Conservation (phyloP, 192 early-diverging fungal genomes). For the Oehlia diaphana region DNA sequence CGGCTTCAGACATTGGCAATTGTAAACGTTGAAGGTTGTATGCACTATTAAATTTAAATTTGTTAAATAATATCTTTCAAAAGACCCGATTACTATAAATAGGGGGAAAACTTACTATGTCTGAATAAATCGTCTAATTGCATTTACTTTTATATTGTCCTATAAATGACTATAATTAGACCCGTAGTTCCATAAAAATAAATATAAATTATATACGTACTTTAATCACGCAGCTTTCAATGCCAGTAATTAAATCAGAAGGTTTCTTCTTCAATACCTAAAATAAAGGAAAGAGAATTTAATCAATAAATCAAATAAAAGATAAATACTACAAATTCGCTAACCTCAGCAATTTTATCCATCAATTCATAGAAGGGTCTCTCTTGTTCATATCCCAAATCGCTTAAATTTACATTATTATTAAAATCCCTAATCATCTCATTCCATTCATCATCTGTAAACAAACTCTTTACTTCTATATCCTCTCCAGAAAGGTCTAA, state of each 20-base stretch:
- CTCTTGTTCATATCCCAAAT: background rate
- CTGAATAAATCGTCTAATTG: slow-evolving; percentile 21
- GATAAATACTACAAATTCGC: background rate
- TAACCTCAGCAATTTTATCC: slow-evolving; percentile 9
- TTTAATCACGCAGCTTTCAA: slow-evolving; percentile 24
- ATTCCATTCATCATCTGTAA: slow-evolving; percentile 24
- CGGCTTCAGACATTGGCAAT: background rate
- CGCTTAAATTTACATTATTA: slow-evolving; percentile 6
- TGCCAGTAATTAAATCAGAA: slow-evolving; percentile 16
- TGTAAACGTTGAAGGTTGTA: slow-evolving; percentile 7
- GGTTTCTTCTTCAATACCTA: slow-evolving; percentile 27
- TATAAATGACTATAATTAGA: slow-evolving; percentile 24
- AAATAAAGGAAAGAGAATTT: background rate
- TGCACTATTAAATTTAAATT: slow-evolving; percentile 9
- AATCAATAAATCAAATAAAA: slow-evolving; percentile 12
- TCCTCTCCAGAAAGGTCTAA: slow-evolving; percentile 23
- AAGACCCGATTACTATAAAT: background rate
- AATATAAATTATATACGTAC: slow-evolving; percentile 17
- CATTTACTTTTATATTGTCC: slow-evolving; percentile 22
- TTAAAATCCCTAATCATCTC: slow-evolving; percentile 24
- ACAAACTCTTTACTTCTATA: slow-evolving; percentile 17
- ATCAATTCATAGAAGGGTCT: slow-evolving; percentile 1
- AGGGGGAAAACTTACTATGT: slow-evolving; percentile 16
- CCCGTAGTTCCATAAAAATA: slow-evolving; percentile 13
- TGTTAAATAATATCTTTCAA: background rate